A percentile compares a stretch with the other conserved stretches of the same genome.
phyloP scores from a whole-genome alignment of 495 filamentous ascomycete species.

The Friedmanniomyces simplex region DNA sequence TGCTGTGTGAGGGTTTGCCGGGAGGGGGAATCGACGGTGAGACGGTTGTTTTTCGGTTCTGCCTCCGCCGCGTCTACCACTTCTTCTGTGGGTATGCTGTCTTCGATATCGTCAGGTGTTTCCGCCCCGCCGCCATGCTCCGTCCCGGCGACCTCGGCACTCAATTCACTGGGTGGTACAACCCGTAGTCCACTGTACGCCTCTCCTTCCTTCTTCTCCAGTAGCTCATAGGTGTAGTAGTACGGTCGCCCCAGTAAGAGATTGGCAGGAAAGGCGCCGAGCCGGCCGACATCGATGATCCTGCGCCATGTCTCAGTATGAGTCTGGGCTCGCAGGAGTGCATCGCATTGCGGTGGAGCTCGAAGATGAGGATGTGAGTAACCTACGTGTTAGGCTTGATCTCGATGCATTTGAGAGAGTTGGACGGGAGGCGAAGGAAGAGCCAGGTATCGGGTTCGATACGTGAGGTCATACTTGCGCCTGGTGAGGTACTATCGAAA shows the following conservation, averaged over 20 bases:
- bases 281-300: constrained; percentile 77
- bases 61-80: constrained; percentile 43
- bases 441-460: constrained; percentile 55
- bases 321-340: constrained; percentile 11
- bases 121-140: constrained; percentile 30
- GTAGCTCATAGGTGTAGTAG: constrained; percentile 80
- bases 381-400: constrained; percentile 71
- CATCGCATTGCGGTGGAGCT: constrained; percentile 9
- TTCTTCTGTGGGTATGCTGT: constrained; percentile 41
- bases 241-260: constrained; percentile 79
- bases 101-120: constrained; percentile 31
- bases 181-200: constrained; percentile 55
- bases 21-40: constrained; percentile 67
- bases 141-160: constrained; percentile 56
- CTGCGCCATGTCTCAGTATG: constrained; percentile 36
- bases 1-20: constrained; percentile 71
- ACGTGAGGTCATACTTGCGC: background rate
- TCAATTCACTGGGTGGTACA: constrained; percentile 70
- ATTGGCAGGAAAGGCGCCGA: constrained; percentile 76
- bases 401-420: constrained; percentile 50
- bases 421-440: constrained; percentile 58
- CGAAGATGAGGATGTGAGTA: constrained; percentile 6
- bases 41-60: constrained; percentile 64
- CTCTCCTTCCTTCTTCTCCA: constrained; percentile 52
- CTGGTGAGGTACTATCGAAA: background rate